Conservation (phyloP, 495 filamentous ascomycete genomes). For the Hypoxylon lienhwacheense region DNA sequence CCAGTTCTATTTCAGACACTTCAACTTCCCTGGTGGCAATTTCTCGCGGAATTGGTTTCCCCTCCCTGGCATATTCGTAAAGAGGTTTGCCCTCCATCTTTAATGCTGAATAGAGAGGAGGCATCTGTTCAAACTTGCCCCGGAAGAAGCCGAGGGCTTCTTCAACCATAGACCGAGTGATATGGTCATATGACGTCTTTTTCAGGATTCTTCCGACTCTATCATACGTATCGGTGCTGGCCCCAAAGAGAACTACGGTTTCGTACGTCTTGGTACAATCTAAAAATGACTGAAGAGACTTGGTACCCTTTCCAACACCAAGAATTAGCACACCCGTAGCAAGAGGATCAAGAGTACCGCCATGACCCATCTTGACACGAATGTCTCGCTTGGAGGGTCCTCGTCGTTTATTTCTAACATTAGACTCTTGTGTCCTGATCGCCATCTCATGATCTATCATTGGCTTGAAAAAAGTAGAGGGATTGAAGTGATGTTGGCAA, state of each 20-base stretch:
- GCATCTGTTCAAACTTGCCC: conserved; percentile 87
- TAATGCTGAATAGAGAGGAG: conserved; percentile 89
- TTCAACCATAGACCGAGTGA: conserved; percentile 78
- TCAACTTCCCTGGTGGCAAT: conserved; percentile 79
- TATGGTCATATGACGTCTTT: conserved; percentile 69
- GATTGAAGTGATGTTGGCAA: conserved; percentile 77
- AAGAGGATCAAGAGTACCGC: conserved; percentile 91
- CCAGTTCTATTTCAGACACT: conserved; percentile 71
- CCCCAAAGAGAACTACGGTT: conserved; percentile 84
- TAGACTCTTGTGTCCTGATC: conserved; percentile 53
- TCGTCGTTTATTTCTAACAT: conserved; percentile 57
- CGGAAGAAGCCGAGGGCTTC: conserved; percentile 73
- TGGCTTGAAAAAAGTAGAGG: conserved; percentile 74
- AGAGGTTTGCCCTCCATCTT: conserved; percentile 87
- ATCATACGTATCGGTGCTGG: conserved; percentile 92
- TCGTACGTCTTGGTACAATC: conserved; percentile 92
- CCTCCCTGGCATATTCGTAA: conserved; percentile 94
- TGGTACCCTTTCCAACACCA: conserved; percentile 87
- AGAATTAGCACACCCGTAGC: conserved; percentile 90
- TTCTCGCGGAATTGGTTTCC: conserved; percentile 77
- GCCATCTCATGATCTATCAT: conserved; percentile 64
- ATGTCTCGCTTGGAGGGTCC: conserved; percentile 54
- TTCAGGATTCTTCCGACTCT: conserved; percentile 76
- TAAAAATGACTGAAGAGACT: conserved; percentile 73
- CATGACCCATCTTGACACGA: conserved; percentile 93